Evolutionary conservation across 2,329 filamentous ascomycete species (phyloP), one percentile per base, ranked within the genome.

Genomic region (Aspergillus fijiensis): DNA sequence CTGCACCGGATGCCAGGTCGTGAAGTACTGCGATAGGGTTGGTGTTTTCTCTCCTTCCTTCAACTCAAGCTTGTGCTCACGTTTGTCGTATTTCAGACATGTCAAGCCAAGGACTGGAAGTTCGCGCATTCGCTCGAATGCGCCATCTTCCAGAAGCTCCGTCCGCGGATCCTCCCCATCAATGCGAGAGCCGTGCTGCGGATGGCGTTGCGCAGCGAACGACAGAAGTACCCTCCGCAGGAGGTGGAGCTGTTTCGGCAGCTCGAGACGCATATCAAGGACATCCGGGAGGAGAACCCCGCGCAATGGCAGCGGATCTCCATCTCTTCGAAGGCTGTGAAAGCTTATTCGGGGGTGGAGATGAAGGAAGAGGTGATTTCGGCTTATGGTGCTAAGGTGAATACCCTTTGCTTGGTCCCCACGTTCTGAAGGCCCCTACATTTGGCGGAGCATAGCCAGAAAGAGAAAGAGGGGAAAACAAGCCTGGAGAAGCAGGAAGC

Each of bases 1-100:
- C 25, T 89, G 86, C 68, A 80, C 81, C 3, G 83, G 83, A 7
- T 89, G 86, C 67, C 81, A 80, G 59, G 75, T 81, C 33, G 81
- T 86, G 2, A 82, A 78, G 63, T 89, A 88, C 69, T 89, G 86
- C 70, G 80, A 81, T 64, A 85, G 81, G 78, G 85, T 86, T 70
- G 52, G 77, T 71, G 27, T 51, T 42, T 3, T 51, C 54, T 35
- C 6, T 59, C 19, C 10, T 10, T 11, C 12, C 12, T 21, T 1
- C 42, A 5, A 29, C 29, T 42, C 9, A 23, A 27, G 5, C n/a
- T 11, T 9, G 11, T 25, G 57, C 59, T 63, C 27, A 60, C 25
- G 4, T 16, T 2, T 50, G 27, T 9, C 19, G 27, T 49, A 52
- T 57, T n/a, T 31, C 27, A 87, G 84, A 74, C 68, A 29, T 89